phyloP scores from a whole-genome alignment of 2,329 filamentous ascomycete genomes.

The Nannizzia gypsea region DNA sequence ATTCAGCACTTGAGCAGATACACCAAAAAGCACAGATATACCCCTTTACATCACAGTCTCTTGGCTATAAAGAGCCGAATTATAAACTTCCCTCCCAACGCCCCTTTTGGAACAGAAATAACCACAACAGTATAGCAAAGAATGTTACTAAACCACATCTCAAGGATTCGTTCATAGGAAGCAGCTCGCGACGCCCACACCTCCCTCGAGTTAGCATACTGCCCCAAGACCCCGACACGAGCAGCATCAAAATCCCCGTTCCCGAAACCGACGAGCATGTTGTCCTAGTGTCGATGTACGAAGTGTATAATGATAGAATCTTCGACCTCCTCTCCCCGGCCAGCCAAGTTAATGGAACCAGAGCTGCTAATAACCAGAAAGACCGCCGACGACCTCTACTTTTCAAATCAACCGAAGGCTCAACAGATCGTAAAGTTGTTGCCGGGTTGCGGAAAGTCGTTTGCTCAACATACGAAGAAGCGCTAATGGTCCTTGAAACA shows the following conservation, averaged over 20 bases:
- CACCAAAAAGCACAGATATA: not conserved
- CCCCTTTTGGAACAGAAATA: constrained; percentile 20
- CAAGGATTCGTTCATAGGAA: constrained; percentile 47
- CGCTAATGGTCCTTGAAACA: constrained; percentile 78
- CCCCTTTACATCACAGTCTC: not conserved
- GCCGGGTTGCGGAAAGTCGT: constrained; percentile 84
- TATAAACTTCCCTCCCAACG: constrained; percentile 15
- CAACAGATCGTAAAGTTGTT: constrained; percentile 85
- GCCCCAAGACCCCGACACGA: constrained; percentile 63
- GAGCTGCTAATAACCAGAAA: constrained; percentile 37
- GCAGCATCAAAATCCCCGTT: constrained; percentile 53
- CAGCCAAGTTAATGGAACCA: constrained; percentile 28
- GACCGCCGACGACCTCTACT: constrained; percentile 70
- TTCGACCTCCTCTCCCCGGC: constrained; percentile 68
- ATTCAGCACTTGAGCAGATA: not conserved
- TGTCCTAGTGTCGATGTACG: constrained; percentile 92
- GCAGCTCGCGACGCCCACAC: constrained; percentile 45
- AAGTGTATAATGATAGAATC: constrained; percentile 97
- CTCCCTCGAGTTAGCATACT: constrained; percentile 59
- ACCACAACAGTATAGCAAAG: constrained; percentile 11
- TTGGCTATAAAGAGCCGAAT: not conserved
- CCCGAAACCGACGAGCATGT: constrained; percentile 68
- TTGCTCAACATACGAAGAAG: constrained; percentile 70
- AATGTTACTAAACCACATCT: constrained; percentile 26
- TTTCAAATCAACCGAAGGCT: constrained; percentile 84